phyloP scores from a whole-genome alignment of 1,139 yeast genomes.

The Yamadazyma atmosphaerica region DNA sequence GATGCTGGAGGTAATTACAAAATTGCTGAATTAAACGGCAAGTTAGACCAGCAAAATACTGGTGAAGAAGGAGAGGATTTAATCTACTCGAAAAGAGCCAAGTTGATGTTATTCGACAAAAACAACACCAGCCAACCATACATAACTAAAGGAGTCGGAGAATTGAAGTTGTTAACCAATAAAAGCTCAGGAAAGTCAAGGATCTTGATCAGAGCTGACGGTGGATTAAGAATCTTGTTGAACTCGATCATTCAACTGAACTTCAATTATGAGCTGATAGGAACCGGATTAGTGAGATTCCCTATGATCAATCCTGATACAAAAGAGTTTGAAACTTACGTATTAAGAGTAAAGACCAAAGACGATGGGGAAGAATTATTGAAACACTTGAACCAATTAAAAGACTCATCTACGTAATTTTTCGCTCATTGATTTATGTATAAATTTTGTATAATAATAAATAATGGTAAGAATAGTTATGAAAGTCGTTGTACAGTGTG shows the following conservation, averaged over 20 bases:
- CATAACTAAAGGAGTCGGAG: constrained; percentile 75
- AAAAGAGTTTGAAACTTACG: constrained; percentile 52
- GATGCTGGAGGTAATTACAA: constrained; percentile 2
- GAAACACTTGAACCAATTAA: constrained; percentile 45
- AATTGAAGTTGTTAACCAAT: constrained; percentile 67
- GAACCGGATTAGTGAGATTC: constrained; percentile 61
- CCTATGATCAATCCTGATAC: constrained; percentile 50
- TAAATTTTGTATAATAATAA: constrained; percentile 3
- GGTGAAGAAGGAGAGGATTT: constrained; percentile 86
- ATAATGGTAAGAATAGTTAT: background rate
- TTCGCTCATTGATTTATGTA: background rate
- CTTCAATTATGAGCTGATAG: constrained; percentile 55
- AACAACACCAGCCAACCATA: constrained; percentile 50
- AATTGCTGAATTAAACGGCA: constrained; percentile 42
- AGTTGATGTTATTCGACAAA: constrained; percentile 62
- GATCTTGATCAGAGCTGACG: constrained; percentile 82
- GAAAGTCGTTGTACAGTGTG: constrained; percentile 1
- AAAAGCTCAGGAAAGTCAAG: constrained; percentile 62
- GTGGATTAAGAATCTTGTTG: constrained; percentile 77
- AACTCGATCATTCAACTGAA: constrained; percentile 58
- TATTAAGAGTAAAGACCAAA: constrained; percentile 66
- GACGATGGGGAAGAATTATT: constrained; percentile 69
- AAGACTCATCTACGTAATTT: constrained; percentile 1
- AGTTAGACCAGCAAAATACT: constrained; percentile 45
- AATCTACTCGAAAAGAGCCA: constrained; percentile 66